Evolutionary conservation across 2,329 filamentous ascomycete genomes (phyloP).

Genomic region (Ophiostoma tasmaniense): DNA sequence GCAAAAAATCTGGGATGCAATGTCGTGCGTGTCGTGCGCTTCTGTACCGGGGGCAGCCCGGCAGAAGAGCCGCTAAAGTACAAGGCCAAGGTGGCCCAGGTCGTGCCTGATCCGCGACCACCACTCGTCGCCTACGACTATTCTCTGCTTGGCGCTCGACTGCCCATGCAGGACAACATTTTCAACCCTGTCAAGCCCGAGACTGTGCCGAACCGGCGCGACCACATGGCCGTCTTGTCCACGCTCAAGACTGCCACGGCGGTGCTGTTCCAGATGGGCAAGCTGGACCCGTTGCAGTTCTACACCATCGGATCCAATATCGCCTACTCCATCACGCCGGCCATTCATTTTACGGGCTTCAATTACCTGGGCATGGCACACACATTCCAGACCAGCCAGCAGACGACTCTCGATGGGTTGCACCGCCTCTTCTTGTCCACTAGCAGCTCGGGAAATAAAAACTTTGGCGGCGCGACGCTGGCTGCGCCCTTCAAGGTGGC

Average conservation of each 20-base stretch:
- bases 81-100: conserved; percentile 36
- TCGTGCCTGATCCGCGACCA: conserved; percentile 38
- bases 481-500: conserved; percentile 64
- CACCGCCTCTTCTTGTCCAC: conserved; percentile 49
- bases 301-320: conserved; percentile 61
- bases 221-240: conserved; percentile 39
- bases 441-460: conserved; percentile 20
- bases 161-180: conserved; percentile 37
- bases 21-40: conserved; percentile 52
- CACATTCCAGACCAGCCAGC: conserved; percentile 51
- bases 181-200: conserved; percentile 47
- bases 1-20: conserved; percentile 51
- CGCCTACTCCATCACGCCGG: conserved; percentile 61
- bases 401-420: conserved; percentile 52
- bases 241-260: conserved; percentile 50
- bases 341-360: conserved; percentile 65
- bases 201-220: conserved; percentile 32
- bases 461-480: conserved; percentile 61
- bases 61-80: conserved; percentile 42
- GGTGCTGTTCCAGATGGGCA: conserved; percentile 51
- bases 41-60: conserved; percentile 47
- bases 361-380: conserved; percentile 59
- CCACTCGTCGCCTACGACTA: conserved; percentile 42
- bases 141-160: conserved; percentile 35
- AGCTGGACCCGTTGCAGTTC: conserved; percentile 57